Conservation (phyloP, 805 yeast genomes). For the Suhomyces pyralidae region DNA sequence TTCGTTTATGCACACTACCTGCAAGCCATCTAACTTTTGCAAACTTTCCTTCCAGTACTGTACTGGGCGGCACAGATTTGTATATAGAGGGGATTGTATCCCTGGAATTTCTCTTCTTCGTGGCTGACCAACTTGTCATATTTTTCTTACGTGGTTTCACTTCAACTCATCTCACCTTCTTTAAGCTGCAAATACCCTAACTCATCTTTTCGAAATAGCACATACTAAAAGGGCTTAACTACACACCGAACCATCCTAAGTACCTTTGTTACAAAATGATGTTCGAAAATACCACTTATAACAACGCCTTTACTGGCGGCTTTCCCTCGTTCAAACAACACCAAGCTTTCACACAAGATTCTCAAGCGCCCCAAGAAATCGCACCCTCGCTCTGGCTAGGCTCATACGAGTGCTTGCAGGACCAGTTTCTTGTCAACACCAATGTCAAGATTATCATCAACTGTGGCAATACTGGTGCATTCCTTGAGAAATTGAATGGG, state of each 20-base stretch:
- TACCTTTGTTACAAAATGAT: background rate
- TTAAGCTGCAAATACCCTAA: background rate
- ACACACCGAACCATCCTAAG: background rate
- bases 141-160: background rate
- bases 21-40: constrained; percentile 4
- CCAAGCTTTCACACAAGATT: background rate
- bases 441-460: constrained; percentile 39
- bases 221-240: background rate
- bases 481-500: constrained; percentile 24
- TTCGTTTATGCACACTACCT: background rate
- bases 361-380: constrained; percentile 16
- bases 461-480: constrained; percentile 32
- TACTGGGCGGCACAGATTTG: background rate
- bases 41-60: background rate
- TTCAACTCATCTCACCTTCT: background rate
- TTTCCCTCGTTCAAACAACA: background rate
- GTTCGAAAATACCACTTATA: background rate
- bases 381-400: constrained; percentile 32
- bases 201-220: background rate
- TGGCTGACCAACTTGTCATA: background rate
- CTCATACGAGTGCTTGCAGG: constrained; percentile 11
- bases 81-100: background rate
- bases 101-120: background rate
- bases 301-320: background rate
- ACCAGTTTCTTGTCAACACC: constrained; percentile 7